Evolutionary conservation across 768 basidiomycete species (phyloP).

Genomic region (Neoboletus brunneissimus): DNA sequence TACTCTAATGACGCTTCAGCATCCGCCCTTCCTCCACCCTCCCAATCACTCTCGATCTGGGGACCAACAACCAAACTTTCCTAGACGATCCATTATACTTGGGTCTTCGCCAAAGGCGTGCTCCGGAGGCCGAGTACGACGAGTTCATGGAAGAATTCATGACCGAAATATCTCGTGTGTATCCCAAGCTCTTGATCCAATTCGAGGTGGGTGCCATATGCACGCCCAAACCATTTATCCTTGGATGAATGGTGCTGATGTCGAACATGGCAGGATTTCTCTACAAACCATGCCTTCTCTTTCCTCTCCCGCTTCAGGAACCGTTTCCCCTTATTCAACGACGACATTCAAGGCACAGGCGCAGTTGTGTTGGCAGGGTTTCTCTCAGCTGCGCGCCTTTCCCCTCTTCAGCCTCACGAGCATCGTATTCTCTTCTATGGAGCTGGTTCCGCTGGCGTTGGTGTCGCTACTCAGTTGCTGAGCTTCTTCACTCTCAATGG

Average conservation of each 20-base stretch:
- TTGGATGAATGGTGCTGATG: not conserved
- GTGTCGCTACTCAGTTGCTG: conserved; percentile 84
- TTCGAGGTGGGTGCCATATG: conserved; percentile 55
- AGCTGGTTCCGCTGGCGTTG: conserved; percentile 89
- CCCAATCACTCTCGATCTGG: conserved; percentile 85
- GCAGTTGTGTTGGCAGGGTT: conserved; percentile 90
- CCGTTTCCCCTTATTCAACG: conserved; percentile 81
- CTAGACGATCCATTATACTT: conserved; percentile 89
- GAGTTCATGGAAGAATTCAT: conserved; percentile 95
- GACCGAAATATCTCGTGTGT: conserved; percentile 68
- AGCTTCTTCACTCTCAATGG: conserved; percentile 87
- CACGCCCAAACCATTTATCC: not conserved
- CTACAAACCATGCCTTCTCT: conserved; percentile 86
- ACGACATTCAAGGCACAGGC: conserved; percentile 90
- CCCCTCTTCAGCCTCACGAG: conserved; percentile 59
- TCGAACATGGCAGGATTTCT: conserved; percentile 63
- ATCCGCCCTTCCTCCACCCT: conserved; percentile 76
- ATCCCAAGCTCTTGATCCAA: conserved; percentile 83
- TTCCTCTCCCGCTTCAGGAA: conserved; percentile 77
- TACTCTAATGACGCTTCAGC: conserved; percentile 34
- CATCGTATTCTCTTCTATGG: conserved; percentile 93
- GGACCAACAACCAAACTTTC: conserved; percentile 79
- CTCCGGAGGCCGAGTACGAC: conserved; percentile 60
- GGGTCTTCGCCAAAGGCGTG: conserved; percentile 71
- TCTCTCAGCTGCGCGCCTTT: conserved; percentile 79